phyloP scores from a whole-genome alignment of 23 red algal species.

The Gracilaria domingensis region DNA sequence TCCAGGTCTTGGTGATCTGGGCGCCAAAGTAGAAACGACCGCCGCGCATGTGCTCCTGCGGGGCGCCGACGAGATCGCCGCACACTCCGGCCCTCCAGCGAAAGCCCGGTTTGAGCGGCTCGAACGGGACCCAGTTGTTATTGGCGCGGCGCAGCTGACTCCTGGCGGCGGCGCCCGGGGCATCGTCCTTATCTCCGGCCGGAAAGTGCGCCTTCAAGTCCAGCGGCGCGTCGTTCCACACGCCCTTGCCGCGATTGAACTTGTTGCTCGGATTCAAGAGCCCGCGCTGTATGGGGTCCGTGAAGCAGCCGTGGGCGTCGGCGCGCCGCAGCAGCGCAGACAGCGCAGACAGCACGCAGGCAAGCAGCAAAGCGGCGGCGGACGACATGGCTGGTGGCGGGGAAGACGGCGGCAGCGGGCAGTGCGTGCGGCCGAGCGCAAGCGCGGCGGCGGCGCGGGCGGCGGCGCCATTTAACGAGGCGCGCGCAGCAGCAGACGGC shows the following conservation, averaged over 20 bases:
- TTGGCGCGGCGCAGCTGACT: constrained; percentile 26
- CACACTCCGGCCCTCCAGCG: constrained; percentile 73
- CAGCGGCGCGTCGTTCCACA: constrained; percentile 18
- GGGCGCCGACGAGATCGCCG: constrained; percentile 36
- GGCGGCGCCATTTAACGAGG: neutral
- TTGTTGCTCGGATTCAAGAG: constrained; percentile 47
- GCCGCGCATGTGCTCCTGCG: constrained; percentile 49
- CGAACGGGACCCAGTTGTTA: constrained; percentile 60
- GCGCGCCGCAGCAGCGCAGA: neutral
- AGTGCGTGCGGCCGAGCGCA: too few relatives aligned
- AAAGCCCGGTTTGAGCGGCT: constrained; percentile 41
- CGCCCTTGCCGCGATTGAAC: constrained; percentile 40
- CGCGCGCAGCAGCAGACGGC: neutral
- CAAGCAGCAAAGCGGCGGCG: neutral
- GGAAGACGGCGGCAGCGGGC: neutral
- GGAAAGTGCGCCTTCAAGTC: constrained; percentile 62
- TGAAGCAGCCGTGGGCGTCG: constrained; percentile 17
- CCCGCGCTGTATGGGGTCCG: constrained; percentile 39
- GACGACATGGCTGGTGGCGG: neutral
- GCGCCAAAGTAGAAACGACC: constrained; percentile 61
- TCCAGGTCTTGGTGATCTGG: constrained; percentile 33
- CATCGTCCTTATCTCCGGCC: constrained; percentile 48
- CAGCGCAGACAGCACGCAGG: neutral
- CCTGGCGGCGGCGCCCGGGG: constrained; percentile 26
- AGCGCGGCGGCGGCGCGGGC: too few relatives aligned